Conservation (phyloP, 2,329 filamentous ascomycete genomes). For the Paecilomyces formosus region DNA sequence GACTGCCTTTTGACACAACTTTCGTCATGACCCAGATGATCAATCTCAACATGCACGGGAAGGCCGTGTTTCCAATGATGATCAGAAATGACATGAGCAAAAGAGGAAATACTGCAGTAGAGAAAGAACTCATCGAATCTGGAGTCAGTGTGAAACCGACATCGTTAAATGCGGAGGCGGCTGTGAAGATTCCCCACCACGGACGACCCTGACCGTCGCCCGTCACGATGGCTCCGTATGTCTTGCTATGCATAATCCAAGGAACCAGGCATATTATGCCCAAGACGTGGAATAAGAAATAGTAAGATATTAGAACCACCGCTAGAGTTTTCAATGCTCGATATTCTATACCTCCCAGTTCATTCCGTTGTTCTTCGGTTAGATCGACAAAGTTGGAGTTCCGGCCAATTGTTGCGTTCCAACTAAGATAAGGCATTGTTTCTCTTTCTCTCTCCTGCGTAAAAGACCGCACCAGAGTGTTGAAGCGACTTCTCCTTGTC, state of each 20-base stretch:
- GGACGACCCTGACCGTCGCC: conserved; percentile 54
- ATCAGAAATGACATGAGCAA: conserved; percentile 78
- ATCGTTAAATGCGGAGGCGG: conserved; percentile 86
- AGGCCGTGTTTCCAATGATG: conserved; percentile 90
- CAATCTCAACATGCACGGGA: conserved; percentile 88
- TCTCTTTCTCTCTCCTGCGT: conserved; percentile 34
- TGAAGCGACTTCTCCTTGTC: conserved; percentile 20
- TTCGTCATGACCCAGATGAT: conserved; percentile 78
- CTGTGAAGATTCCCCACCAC: conserved; percentile 91
- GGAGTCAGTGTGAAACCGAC: conserved; percentile 88
- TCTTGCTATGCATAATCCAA: conserved; percentile 63
- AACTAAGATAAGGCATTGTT: conserved; percentile 83
- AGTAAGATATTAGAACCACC: conserved; percentile 70
- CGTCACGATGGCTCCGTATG: conserved; percentile 61
- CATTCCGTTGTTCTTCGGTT: conserved; percentile 84
- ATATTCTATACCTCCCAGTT: conserved; percentile 94
- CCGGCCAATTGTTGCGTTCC: conserved; percentile 82
- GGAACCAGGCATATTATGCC: conserved; percentile 67
- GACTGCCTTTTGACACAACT: conserved; percentile 56
- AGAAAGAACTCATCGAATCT: conserved; percentile 89
- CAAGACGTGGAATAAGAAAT: conserved; percentile 72
- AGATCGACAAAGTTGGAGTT: conserved; percentile 90
- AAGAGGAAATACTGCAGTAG: conserved; percentile 65
- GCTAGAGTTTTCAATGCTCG: conserved; percentile 81
- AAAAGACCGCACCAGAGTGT: conserved; percentile 25